Percentiles rank a stretch among this genome's conserved stretches.
These are phyloP conservation scores for Daldinia eschscholtzii DNA, from an alignment of 2,329 filamentous ascomycete species.

Conservation along the genomic window DNA sequence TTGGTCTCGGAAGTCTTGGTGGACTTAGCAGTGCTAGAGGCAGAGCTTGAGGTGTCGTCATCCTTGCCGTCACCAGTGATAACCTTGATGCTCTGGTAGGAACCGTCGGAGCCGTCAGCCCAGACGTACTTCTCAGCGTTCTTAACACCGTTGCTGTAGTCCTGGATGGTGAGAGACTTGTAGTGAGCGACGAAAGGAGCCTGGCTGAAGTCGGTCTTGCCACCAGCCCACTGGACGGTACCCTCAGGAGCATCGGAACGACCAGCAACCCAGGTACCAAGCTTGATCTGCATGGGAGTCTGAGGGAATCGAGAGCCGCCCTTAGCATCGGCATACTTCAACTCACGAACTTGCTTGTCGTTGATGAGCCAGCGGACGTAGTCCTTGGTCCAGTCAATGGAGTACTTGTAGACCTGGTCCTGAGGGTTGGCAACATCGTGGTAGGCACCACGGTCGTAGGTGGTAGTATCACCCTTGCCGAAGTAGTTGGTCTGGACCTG, in stretches of 20 bases:
- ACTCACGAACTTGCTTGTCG: slow-evolving; percentile 69
- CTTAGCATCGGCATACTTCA: slow-evolving; percentile 70
- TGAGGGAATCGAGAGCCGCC: slow-evolving; percentile 74
- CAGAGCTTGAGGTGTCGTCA: slow-evolving; percentile 41
- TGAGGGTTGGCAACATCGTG: slow-evolving; percentile 68
- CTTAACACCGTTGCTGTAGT: slow-evolving; percentile 65
- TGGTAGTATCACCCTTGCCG: slow-evolving; percentile 75
- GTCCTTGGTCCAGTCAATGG: slow-evolving; percentile 75
- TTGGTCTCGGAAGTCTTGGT: slow-evolving; percentile 17
- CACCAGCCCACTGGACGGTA: slow-evolving; percentile 79
- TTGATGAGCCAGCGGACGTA: slow-evolving; percentile 75
- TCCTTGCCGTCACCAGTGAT: slow-evolving; percentile 55
- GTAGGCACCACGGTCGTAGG: slow-evolving; percentile 77
- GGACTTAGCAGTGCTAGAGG: slow-evolving; percentile 26
- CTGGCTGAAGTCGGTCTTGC: slow-evolving; percentile 65
- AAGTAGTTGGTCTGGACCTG: slow-evolving; percentile 92
- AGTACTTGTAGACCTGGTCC: slow-evolving; percentile 72
- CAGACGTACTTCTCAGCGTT: slow-evolving; percentile 66
- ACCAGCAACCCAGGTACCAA: slow-evolving; percentile 76
- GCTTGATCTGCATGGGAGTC: slow-evolving; percentile 78
- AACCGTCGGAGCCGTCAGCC: slow-evolving; percentile 62
- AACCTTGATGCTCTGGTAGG: slow-evolving; percentile 65
- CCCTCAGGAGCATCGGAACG: slow-evolving; percentile 71
- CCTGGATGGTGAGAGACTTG: slow-evolving; percentile 66
- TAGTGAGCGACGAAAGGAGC: slow-evolving; percentile 69